Evolutionary conservation across 148 eudicot genomes (phyloP).

Genomic region (Polygonum aviculare): DNA sequence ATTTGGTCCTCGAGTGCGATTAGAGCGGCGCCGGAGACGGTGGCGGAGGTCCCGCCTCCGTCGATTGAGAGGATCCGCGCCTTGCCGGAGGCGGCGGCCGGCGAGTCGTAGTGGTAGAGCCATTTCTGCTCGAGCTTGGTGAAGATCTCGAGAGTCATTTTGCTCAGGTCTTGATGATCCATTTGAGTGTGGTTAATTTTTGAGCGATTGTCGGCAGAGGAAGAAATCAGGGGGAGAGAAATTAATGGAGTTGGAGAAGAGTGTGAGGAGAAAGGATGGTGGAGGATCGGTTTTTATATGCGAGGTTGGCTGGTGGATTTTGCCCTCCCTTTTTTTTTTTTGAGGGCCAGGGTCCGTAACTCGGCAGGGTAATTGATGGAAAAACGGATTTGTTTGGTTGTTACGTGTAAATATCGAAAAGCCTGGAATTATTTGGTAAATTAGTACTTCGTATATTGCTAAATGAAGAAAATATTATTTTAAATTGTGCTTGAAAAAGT

Average conservation of each 20-base stretch:
- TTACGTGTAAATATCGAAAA: too few species aligned
- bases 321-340: too few species aligned
- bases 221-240: background rate
- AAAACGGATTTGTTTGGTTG: background rate
- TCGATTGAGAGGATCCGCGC: slow-evolving; percentile 68
- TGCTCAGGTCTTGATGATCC: slow-evolving; percentile 10
- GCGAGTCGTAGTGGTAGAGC: slow-evolving; percentile 23
- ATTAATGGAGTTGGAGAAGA: background rate
- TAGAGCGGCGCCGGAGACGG: slow-evolving; percentile 47
- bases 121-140: slow-evolving; percentile 54
- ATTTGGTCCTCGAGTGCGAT: slow-evolving; percentile 63
- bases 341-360: background rate
- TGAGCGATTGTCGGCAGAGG: slow-evolving; percentile 2
- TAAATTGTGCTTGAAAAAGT: too few species aligned
- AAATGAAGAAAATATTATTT: too few species aligned
- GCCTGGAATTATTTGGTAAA: too few species aligned
- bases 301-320: background rate
- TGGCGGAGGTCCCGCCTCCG: slow-evolving; percentile 51
- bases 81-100: slow-evolving; percentile 15
- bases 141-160: slow-evolving; percentile 29
- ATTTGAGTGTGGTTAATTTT: background rate
- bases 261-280: background rate
- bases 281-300: background rate
- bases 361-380: background rate
- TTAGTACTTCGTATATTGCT: too few species aligned